Evolutionary conservation across 306 rosid species (phyloP).

Genomic region (Carpinus viminea): DNA sequence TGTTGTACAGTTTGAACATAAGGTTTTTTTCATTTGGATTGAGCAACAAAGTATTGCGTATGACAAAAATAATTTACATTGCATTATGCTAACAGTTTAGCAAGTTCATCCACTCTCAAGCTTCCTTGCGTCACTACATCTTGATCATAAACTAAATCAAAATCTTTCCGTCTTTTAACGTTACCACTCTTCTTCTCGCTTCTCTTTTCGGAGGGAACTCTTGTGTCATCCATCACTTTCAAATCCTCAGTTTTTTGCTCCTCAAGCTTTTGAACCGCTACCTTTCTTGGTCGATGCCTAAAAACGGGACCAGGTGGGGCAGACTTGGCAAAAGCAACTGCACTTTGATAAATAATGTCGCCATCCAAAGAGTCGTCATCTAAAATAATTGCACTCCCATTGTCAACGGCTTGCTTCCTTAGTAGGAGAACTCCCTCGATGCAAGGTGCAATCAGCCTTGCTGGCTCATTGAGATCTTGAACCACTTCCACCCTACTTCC

Average conservation of each 20-base stretch:
- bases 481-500: constrained; percentile 25
- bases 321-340: constrained; percentile 64
- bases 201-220: constrained; percentile 30
- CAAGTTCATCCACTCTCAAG: constrained; percentile 83
- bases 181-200: constrained; percentile 51
- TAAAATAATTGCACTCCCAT: constrained; percentile 68
- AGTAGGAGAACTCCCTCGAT: constrained; percentile 52
- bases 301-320: constrained; percentile 74
- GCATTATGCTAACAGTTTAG: constrained; percentile 61
- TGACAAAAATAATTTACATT: constrained; percentile 8
- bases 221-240: constrained; percentile 30
- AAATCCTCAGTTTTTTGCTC: constrained; percentile 31
- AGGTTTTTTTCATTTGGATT: background rate
- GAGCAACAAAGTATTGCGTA: background rate
- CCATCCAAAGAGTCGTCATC: constrained; percentile 60
- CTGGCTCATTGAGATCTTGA: constrained; percentile 28
- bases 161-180: constrained; percentile 39
- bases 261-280: constrained; percentile 23
- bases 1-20: background rate
- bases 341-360: constrained; percentile 53
- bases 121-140: constrained; percentile 76
- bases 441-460: constrained; percentile 34
- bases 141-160: constrained; percentile 41
- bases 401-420: constrained; percentile 65
- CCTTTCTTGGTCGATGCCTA: constrained; percentile 41